Conservation (phyloP, 495 filamentous ascomycete genomes). For the Podospora fimiseda region DNA sequence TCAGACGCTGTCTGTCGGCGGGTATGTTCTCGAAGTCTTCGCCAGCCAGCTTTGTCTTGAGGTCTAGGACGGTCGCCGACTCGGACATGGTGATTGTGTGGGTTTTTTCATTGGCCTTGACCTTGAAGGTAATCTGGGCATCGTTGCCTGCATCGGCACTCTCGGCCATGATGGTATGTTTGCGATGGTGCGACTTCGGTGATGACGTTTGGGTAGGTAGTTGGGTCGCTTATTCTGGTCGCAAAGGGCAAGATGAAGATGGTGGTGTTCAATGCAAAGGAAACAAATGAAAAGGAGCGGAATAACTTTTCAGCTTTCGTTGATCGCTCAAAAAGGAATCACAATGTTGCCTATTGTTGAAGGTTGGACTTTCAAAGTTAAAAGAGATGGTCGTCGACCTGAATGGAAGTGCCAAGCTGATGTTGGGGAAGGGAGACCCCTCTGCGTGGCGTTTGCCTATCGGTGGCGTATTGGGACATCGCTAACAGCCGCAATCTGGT, state of each 20-base stretch:
- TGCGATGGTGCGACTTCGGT: conserved; percentile 5
- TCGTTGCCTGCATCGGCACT: conserved; percentile 45
- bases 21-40: conserved; percentile 78
- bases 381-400: background rate
- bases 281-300: too few species aligned
- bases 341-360: background rate
- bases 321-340: background rate
- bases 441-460: background rate
- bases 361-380: too few species aligned
- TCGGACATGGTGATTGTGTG: conserved; percentile 73
- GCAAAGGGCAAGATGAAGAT: too few species aligned
- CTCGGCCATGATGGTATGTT: conserved; percentile 42
- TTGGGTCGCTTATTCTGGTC: too few species aligned
- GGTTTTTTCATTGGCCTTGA: conserved; percentile 84
- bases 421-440: background rate
- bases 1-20: conserved; percentile 81
- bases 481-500: too few species aligned
- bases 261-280: background rate
- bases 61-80: conserved; percentile 70
- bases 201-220: conserved; percentile 16
- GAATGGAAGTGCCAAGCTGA: background rate
- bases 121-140: conserved; percentile 75
- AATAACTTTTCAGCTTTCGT: too few species aligned
- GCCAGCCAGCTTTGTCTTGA: conserved; percentile 81
- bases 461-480: background rate